These are phyloP conservation scores for Candida pini DNA, from an alignment of 805 yeast species.

Conservation along the genomic window DNA sequence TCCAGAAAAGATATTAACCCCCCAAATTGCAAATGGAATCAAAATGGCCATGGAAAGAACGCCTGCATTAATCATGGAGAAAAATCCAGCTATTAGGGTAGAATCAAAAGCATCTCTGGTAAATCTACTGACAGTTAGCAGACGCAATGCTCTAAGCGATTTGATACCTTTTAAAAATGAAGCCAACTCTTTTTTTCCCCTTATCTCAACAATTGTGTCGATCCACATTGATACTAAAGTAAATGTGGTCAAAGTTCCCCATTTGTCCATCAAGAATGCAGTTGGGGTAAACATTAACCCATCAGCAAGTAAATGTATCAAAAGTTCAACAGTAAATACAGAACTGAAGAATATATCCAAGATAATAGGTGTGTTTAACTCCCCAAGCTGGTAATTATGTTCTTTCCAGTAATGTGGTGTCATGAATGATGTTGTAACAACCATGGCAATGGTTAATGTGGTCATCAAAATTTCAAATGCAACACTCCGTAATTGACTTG, in stretches of 20 bases:
- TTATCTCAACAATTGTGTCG: constrained; percentile 53
- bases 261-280: constrained; percentile 65
- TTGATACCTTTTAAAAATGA: constrained; percentile 70
- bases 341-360: constrained; percentile 51
- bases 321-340: constrained; percentile 59
- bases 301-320: constrained; percentile 71
- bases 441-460: constrained; percentile 53
- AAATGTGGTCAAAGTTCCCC: constrained; percentile 69
- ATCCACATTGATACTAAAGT: constrained; percentile 72
- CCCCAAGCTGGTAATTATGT: constrained; percentile 20
- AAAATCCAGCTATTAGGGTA: constrained; percentile 68
- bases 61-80: constrained; percentile 63
- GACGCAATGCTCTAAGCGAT: constrained; percentile 74
- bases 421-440: constrained; percentile 61
- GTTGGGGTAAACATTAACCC: constrained; percentile 75
- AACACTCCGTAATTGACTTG: no score
- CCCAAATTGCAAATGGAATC: constrained; percentile 85
- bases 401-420: constrained; percentile 62
- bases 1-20: constrained; percentile 66
- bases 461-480: constrained; percentile 47
- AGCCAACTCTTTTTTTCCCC: constrained; percentile 45
- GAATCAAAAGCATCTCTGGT: constrained; percentile 71
- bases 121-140: constrained; percentile 64
- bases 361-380: constrained; percentile 54
- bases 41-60: constrained; percentile 59